Base-by-base conservation (phyloP, 805 yeast species). In the Kurtzmaniella cleridarum region DNA sequence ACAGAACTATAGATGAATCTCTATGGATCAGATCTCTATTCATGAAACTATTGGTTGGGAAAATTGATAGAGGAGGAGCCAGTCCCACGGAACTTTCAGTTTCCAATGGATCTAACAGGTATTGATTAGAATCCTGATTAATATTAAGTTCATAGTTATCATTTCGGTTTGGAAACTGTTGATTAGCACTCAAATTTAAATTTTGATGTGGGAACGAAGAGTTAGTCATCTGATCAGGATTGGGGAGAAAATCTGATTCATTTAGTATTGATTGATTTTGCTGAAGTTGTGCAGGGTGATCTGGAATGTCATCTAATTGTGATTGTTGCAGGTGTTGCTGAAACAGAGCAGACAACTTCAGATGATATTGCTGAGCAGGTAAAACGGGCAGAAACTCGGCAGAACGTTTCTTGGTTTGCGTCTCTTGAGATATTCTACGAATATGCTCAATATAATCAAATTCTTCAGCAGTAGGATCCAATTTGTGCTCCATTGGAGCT, bases 371-470 rank as follows among this genome's bases (percentile, higher is more conserved):
- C 20, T 28, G 16, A 3, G 38, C 24, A 6, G 38, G 30, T 12
- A 11, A 17, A n/a, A 40, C 27, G 17, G 43, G 43, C 5, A 41
- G 48, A 32, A 49, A 52, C 12, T 41, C 36, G 3, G 55, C 55
- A 6, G 50, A 49, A 23, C 55, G 37, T 38, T 53, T 53, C 34
- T 45, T 51, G 17, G 36, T 20, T 35, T 36, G 45, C 14, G 36
- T 68, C 20, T 64, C 68, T 48, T 67, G 71, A 15, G 79, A 79
- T 49, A 79, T 72, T 42, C 69, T 68, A 46, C 75, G 71, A 27
- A 79, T 79, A 48, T 79, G 84, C 6, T 83, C 82, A 11, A 78
- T 76, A 47, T 79, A 79, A 53, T 79, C 81, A 45, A 79, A 79
- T 35, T 78, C 81, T 28, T 70, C 79, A 14, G 73, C 64, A 3